phyloP scores from a whole-genome alignment of 768 basidiomycete genomes.

The Lactarius akahatsu region DNA sequence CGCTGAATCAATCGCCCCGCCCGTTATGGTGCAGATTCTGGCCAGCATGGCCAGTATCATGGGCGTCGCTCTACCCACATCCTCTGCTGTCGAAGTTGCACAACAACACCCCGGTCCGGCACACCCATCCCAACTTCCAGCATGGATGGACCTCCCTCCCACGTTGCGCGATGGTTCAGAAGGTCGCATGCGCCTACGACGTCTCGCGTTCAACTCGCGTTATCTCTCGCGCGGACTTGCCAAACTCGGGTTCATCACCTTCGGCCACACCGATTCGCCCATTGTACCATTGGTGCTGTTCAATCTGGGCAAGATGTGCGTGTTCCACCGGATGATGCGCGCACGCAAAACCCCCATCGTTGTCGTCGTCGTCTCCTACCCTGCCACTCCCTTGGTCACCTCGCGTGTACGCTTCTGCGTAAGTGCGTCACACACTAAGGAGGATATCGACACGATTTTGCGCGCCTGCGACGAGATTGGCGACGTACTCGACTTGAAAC shows the following conservation, averaged over 20 bases:
- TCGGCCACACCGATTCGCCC: slow-evolving; percentile 87
- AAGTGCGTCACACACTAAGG: slow-evolving; percentile 94
- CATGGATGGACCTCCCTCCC: slow-evolving; percentile 76
- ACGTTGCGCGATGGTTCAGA: slow-evolving; percentile 78
- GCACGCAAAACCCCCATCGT: slow-evolving; percentile 73
- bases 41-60: slow-evolving; percentile 97
- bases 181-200: slow-evolving; percentile 75
- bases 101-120: slow-evolving; percentile 69
- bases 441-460: slow-evolving; percentile 86
- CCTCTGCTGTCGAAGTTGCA: slow-evolving; percentile 34
- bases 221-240: slow-evolving; percentile 84
- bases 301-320: slow-evolving; percentile 90
- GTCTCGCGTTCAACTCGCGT: slow-evolving; percentile 92
- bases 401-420: slow-evolving; percentile 92
- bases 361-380: slow-evolving; percentile 88
- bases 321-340: slow-evolving; percentile 89
- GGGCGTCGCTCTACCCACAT: slow-evolving; percentile 57
- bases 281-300: slow-evolving; percentile 92
- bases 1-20: slow-evolving; percentile 87
- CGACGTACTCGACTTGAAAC: slow-evolving; percentile 85
- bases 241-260: slow-evolving; percentile 96
- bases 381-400: slow-evolving; percentile 86
- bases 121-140: slow-evolving; percentile 60
- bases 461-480: slow-evolving; percentile 91
- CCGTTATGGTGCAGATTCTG: slow-evolving; percentile 87